Conservation (phyloP, 1,139 yeast genomes). For the Scheffersomyces segobiensis region DNA sequence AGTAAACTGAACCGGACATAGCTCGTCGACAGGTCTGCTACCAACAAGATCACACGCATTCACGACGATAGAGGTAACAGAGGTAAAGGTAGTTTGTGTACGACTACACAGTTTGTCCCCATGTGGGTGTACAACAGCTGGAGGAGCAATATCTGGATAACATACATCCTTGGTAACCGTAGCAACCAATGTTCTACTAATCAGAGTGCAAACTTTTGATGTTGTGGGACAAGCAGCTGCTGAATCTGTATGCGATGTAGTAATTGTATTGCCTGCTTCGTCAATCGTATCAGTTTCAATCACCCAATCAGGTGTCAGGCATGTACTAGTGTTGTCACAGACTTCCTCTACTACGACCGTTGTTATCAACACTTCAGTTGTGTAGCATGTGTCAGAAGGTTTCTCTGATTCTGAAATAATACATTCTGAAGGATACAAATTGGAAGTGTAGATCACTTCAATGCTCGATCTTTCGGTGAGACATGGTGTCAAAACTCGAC, state of each 20-base stretch:
- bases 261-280: background rate
- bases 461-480: background rate
- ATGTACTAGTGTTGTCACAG: background rate
- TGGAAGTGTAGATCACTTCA: background rate
- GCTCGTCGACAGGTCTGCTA: background rate
- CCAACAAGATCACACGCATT: background rate
- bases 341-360: background rate
- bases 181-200: background rate
- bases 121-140: background rate
- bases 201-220: background rate
- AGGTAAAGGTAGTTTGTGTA: background rate
- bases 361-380: background rate
- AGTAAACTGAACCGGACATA: background rate
- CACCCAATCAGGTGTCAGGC: background rate
- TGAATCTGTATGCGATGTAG: background rate
- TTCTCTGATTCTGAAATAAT: background rate
- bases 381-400: background rate
- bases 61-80: background rate
- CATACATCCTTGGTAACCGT: background rate
- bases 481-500: background rate
- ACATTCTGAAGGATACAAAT: background rate
- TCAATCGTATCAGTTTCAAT: background rate
- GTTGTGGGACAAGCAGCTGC: background rate
- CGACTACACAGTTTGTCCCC: background rate
- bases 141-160: background rate